Conservation (phyloP, 2,329 filamentous ascomycete genomes). For the Coleophoma cylindrospora region DNA sequence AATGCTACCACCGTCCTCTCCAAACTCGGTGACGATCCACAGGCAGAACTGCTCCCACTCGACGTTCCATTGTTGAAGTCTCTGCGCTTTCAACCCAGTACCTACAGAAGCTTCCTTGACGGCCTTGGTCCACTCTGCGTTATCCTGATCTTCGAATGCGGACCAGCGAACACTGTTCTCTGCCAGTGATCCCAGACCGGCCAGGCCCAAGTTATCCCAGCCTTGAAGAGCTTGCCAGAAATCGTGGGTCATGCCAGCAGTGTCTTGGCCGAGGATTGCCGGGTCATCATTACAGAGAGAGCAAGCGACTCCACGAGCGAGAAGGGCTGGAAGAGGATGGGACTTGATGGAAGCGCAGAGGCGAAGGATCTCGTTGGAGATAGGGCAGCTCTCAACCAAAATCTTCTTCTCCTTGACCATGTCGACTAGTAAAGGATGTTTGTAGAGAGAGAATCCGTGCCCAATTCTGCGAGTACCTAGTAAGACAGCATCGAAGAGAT, state of each 20-base stretch:
- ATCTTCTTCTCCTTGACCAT: conserved; percentile 87
- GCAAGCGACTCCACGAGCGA: conserved; percentile 80
- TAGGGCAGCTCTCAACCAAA: conserved; percentile 83
- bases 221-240: conserved; percentile 93
- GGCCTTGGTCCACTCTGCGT: conserved; percentile 66
- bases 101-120: conserved; percentile 72
- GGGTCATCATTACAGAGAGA: conserved; percentile 89
- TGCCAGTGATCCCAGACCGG: conserved; percentile 78
- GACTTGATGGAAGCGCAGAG: conserved; percentile 71
- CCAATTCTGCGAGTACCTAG: conserved; percentile 86
- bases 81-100: conserved; percentile 61
- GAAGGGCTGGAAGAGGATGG: conserved; percentile 77
- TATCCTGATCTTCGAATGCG: conserved; percentile 74
- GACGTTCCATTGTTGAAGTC: conserved; percentile 71
- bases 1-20: conserved; percentile 28
- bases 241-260: conserved; percentile 80
- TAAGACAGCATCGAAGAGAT: conserved; percentile 84
- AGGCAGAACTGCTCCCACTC: conserved; percentile 89
- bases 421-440: conserved; percentile 84
- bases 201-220: conserved; percentile 85
- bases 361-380: conserved; percentile 82
- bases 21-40: conserved; percentile 81
- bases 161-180: conserved; percentile 93
- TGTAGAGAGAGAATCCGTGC: conserved; percentile 83
- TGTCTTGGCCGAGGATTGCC: conserved; percentile 79